Base-by-base conservation (phyloP, 1,284 basidiomycete genomes). In the Schizophyllum amplum region DNA sequence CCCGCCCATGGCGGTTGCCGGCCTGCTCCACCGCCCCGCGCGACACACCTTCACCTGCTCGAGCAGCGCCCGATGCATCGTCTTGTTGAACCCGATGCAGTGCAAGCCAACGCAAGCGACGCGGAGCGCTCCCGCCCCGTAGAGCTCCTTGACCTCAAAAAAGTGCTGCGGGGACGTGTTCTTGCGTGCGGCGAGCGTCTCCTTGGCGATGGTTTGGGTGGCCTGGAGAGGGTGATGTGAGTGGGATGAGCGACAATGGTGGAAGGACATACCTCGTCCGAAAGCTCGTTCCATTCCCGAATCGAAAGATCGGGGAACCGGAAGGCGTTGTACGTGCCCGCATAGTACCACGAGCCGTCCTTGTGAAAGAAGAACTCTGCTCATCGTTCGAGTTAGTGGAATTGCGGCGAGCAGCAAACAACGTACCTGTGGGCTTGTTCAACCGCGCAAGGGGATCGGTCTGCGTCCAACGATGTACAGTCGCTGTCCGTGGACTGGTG, bases 301-400 rank as follows among this genome's bases (percentile, higher is more conserved):
- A 74, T 68, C 1, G 80, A 81, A 17, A 90, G 70, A 59, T 87
- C 81, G 26, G 82, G 81, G 52, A 90, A 74, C 54, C 75, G 71
- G 64, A 89, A 81, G 1, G 78, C 78, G 55, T 76, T 79, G 69
- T 90, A 90, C 6, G 81, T 75, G n/a, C 87, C 87, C 15, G 87
- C 87, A 59, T 90, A 90, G 66, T 90, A 89, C 86, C 86, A 90
- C 60, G 81, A 80, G 13, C 84, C 84, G 56, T 87, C 84, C 65
- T 82, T 87, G 67, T 83, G 84, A 63, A 82, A 90, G 67, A 90
- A 89, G 61, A 85, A 90, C 65, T 89, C 87, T 89, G 59, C n/a
- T 54, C 13, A 27, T 27, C 11, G 60, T 47, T 13, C 57, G 51
- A 47, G 47, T 47, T 20, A 24, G 27, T 26, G 22, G 47, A 23